Evolutionary conservation across 768 basidiomycete species (phyloP).

Genomic region (Artomyces pyxidatus): DNA sequence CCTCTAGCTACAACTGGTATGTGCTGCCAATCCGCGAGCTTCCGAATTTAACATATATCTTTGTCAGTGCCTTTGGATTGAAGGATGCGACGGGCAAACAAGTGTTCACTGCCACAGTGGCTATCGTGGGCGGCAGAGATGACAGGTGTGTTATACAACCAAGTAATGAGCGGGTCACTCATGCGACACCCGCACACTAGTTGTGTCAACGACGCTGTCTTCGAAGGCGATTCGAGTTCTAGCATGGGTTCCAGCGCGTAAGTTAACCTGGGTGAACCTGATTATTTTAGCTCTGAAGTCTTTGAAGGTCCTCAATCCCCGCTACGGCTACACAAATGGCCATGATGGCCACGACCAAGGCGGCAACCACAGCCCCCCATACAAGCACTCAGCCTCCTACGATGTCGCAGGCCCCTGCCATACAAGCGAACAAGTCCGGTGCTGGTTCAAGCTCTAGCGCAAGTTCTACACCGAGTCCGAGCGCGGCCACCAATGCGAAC

Average conservation of each 20-base stretch:
- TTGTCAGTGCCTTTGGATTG: conserved; percentile 40
- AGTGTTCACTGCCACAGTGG: conserved; percentile 46
- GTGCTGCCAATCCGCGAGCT: conserved; percentile 15
- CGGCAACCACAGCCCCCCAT: neutral
- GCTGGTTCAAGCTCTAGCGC: neutral
- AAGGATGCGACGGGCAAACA: conserved; percentile 50
- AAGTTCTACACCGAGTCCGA: conserved; percentile 16
- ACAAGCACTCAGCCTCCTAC: neutral
- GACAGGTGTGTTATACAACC: conserved; percentile 23
- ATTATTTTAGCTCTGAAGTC: neutral
- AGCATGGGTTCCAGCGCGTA: neutral
- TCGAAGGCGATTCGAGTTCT: conserved; percentile 7
- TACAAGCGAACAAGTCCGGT: neutral
- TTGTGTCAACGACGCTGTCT: conserved; percentile 6
- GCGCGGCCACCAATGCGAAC: conserved; percentile 18
- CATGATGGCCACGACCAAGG: neutral
- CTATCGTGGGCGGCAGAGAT: conserved; percentile 30
- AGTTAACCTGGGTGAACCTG: neutral
- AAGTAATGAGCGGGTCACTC: neutral
- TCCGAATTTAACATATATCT: neutral
- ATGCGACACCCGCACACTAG: neutral
- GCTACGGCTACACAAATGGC: neutral
- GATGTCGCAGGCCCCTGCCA: neutral
- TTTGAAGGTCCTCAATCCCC: neutral
- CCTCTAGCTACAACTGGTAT: conserved; percentile 39